A percentile compares a stretch with the other conserved stretches of the same genome.
phyloP scores from a whole-genome alignment of 1,139 yeast genomes.

The Kluyveromyces sp. region DNA sequence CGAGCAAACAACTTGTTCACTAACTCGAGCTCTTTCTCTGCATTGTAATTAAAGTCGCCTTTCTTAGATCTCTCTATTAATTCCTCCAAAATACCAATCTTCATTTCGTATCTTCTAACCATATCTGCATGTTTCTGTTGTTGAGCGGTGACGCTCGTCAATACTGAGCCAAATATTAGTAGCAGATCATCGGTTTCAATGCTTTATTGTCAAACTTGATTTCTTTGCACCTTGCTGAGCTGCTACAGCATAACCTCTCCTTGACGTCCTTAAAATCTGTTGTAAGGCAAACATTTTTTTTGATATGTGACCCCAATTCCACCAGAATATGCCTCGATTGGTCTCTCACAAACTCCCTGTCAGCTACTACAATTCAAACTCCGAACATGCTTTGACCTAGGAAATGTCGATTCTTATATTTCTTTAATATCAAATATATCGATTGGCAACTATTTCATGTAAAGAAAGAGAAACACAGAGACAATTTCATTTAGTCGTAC shows the following conservation, averaged over 20 bases:
- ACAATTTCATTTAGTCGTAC: too few relatives aligned
- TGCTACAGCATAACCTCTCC: constrained; percentile 2
- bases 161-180: constrained; percentile 30
- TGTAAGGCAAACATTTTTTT: not conserved
- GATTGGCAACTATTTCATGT: too few relatives aligned
- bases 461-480: too few relatives aligned
- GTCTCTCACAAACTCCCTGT: too few relatives aligned
- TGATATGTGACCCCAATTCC: not conserved
- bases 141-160: constrained; percentile 33
- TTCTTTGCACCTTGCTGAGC: constrained; percentile 6
- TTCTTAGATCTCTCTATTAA: constrained; percentile 19
- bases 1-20: constrained; percentile 30
- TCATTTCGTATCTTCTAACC: constrained; percentile 31
- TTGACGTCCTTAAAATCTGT: not conserved
- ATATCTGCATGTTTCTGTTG: constrained; percentile 34
- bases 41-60: constrained; percentile 25
- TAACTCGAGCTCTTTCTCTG: constrained; percentile 28
- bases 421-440: too few relatives aligned
- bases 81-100: constrained; percentile 29
- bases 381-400: too few relatives aligned
- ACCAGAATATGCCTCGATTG: too few relatives aligned
- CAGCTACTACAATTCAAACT: too few relatives aligned
- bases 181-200: constrained; percentile 29
- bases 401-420: too few relatives aligned
- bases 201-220: constrained; percentile 28